Percentiles rank a stretch among this genome's conserved stretches.
phyloP scores from a whole-genome alignment of 2,329 filamentous ascomycete species.

The Verticillium albo-atrum region DNA sequence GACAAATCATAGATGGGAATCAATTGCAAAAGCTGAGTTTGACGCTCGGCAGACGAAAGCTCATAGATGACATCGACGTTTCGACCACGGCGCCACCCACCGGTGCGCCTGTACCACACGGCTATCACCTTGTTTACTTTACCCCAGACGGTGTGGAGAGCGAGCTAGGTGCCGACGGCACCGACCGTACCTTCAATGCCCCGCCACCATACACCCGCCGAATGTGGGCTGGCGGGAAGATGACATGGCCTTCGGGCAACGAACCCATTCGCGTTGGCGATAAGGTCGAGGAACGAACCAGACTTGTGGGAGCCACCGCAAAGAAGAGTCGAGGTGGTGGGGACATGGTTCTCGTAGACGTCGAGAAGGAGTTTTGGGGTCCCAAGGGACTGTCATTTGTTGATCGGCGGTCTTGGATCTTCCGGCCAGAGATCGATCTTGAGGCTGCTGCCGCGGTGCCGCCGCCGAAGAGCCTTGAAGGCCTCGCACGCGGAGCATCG shows the following conservation, averaged over 20 bases:
- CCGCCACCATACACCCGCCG: slow-evolving; percentile 55
- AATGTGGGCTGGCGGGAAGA: slow-evolving; percentile 64
- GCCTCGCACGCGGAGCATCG: slow-evolving; percentile 17
- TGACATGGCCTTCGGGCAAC: slow-evolving; percentile 39
- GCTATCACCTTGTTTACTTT: slow-evolving; percentile 62
- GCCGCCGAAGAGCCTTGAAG: slow-evolving; percentile 6
- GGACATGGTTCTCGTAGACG: slow-evolving; percentile 61
- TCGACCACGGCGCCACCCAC: slow-evolving; percentile 28
- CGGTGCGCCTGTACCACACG: slow-evolving; percentile 50
- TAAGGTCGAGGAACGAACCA: slow-evolving; percentile 51
- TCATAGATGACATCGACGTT: slow-evolving; percentile 32
- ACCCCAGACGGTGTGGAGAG: slow-evolving; percentile 50
- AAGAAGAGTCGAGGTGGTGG: slow-evolving; percentile 52
- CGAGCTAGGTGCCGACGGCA: slow-evolving; percentile 55
- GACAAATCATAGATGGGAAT: slow-evolving; percentile 55
- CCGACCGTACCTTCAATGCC: slow-evolving; percentile 56
- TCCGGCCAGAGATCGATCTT: slow-evolving; percentile 30
- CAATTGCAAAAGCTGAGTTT: slow-evolving; percentile 59
- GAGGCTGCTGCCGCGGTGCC: slow-evolving; percentile 7
- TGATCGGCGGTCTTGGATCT: slow-evolving; percentile 50
- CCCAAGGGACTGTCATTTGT: slow-evolving; percentile 45
- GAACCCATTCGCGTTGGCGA: slow-evolving; percentile 41
- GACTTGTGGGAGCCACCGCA: slow-evolving; percentile 44
- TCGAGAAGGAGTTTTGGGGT: slow-evolving; percentile 56
- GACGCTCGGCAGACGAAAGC: slow-evolving; percentile 46